Conservation (phyloP, 306 rosid genomes). For the Inga leiocalycina region DNA sequence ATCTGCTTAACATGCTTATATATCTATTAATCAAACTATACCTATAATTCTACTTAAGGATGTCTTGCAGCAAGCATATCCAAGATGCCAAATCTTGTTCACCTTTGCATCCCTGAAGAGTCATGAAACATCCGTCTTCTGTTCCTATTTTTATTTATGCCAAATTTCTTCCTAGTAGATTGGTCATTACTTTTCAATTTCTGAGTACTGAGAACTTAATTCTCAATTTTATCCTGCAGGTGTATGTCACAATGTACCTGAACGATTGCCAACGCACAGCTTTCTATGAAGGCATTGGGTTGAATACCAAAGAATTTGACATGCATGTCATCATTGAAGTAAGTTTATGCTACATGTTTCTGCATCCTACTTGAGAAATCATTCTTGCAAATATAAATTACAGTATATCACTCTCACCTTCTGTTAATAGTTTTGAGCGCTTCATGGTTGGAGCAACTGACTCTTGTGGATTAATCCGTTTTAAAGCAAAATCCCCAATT, state of each 20-base stretch:
- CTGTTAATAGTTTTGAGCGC: neutral
- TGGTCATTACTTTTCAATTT: neutral
- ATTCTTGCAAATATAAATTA: neutral
- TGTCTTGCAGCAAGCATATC: neutral
- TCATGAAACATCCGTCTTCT: neutral
- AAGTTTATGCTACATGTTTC: conserved; percentile 30
- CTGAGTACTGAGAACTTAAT: neutral
- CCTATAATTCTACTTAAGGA: neutral
- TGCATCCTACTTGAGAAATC: neutral
- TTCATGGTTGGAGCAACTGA: neutral
- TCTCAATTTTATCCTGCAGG: conserved; percentile 58
- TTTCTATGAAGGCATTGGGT: conserved; percentile 97
- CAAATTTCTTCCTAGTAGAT: neutral
- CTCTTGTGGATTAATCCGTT: neutral
- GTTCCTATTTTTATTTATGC: neutral
- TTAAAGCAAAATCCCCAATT: neutral
- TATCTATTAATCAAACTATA: neutral
- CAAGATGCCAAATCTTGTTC: conserved; percentile 14
- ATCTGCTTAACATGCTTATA: neutral
- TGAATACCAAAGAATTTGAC: conserved; percentile 89
- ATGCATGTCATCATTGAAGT: conserved; percentile 99
- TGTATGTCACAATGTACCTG: conserved; percentile 95
- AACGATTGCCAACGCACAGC: conserved; percentile 97
- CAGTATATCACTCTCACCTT: neutral
- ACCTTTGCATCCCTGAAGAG: neutral